Evolutionary conservation across 73 alveolate genomes (phyloP), one percentile per base, ranked within the genome.

Genomic region (Paraurostyla sp.): DNA sequence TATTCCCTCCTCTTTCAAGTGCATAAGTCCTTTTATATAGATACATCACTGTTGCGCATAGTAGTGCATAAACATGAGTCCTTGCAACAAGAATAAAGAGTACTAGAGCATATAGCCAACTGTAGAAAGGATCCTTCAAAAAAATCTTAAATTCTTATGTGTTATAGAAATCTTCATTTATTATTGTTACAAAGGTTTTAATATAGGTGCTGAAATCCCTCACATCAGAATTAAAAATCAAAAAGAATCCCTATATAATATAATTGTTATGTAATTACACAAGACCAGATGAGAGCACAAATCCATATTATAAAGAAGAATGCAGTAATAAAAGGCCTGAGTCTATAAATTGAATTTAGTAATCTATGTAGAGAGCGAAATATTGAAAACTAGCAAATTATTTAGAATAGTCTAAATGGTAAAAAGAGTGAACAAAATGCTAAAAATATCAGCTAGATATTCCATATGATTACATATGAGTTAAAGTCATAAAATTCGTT

Each of bases 1-100:
- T 65, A 40, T 65, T 65, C 23, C 82, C 82, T 38, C 82, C 82
- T 65, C 41, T 65, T 65, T 65, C 82, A 6, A 65, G 58, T 13
- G 41, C 35, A 11, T 38, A 22, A 22, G 60, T 65, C 25, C 41
- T 65, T 15, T 25, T 22, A 38, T 35, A 65, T 7, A 65, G 46
- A 38, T 65, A 65, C 58, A 38, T 35, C 40, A 32, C 32, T 7
- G 54, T 35, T 13, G 82, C 56, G n/a, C 23, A 38, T 3, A 40
- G 41, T 4, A 11, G 58, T 18, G 7, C 59, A 25, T 11, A 32
- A 6, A 9, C 23, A 22, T 7, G 41, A 11, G 25, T 15, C 23
- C 82, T 65, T 1, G 23, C 25, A 38, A 23, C 18, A 38, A 65
- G 23, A 3, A 65, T 65, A 1, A 16, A n/a, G 32, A 65, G 40